These are phyloP conservation scores for Aspergillus heteromorphus DNA, from an alignment of 495 filamentous ascomycete genomes.

Conservation along the genomic window DNA sequence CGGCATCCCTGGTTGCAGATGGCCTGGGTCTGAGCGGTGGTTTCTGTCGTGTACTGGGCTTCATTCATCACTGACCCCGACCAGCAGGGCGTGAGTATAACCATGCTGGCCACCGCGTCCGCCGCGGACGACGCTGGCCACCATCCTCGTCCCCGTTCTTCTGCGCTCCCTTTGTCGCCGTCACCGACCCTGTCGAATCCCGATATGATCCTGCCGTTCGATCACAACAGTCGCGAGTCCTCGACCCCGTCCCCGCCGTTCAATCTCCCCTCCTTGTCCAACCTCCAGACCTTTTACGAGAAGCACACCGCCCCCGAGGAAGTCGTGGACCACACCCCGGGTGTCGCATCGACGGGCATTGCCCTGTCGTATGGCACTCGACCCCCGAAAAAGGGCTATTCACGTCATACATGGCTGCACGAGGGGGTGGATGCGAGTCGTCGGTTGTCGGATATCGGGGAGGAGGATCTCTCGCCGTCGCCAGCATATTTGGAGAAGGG, in stretches of 20 bases:
- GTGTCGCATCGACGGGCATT: constrained; percentile 9
- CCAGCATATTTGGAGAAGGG: constrained; percentile 17
- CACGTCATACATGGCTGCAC: constrained; percentile 46
- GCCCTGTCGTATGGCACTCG: not conserved
- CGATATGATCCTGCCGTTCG: constrained; percentile 82
- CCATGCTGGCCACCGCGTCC: constrained; percentile 8
- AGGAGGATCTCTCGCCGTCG: constrained; percentile 43
- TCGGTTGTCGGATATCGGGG: constrained; percentile 69
- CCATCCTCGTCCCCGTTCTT: constrained; percentile 6
- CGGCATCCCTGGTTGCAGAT: constrained; percentile 5
- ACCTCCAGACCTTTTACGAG: constrained; percentile 29
- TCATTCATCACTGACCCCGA: not conserved
- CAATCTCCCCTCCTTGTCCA: constrained; percentile 34
- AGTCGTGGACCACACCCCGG: constrained; percentile 15
- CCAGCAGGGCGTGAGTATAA: not conserved
- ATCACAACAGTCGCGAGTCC: constrained; percentile 51
- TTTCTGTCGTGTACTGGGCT: not conserved
- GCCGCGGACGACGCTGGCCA: constrained; percentile 8
- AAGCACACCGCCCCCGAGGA: constrained; percentile 10
- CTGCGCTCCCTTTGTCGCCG: constrained; percentile 27
- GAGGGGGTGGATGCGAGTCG: constrained; percentile 53
- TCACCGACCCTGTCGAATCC: constrained; percentile 90
- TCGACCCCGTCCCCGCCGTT: constrained; percentile 46
- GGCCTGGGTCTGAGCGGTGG: constrained; percentile 7
- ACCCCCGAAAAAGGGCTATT: constrained; percentile 31